Conservation (phyloP, 2,329 filamentous ascomycete species). For the Aquanectria penicillioides region DNA sequence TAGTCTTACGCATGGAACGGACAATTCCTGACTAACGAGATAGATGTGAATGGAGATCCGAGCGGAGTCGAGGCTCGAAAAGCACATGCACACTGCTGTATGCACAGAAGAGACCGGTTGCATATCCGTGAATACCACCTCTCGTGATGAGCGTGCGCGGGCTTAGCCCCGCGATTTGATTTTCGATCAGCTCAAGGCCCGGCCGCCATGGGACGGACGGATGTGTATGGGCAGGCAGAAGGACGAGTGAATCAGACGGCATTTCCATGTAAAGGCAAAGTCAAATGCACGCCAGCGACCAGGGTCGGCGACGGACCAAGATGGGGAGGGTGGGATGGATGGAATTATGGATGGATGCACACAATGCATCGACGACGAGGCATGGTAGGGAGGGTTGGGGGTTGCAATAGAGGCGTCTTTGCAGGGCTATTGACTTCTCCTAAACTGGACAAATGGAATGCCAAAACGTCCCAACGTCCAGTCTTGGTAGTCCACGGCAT, state of each 20-base stretch:
- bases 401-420: neutral
- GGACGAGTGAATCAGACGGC: no score
- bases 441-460: no score
- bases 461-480: no score
- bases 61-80: no score
- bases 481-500: neutral
- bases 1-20: conserved; percentile 28
- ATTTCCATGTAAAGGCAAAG: conserved; percentile 4
- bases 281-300: conserved; percentile 18
- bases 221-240: neutral
- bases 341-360: conserved; percentile 5
- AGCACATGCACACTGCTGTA: no score
- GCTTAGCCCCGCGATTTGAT: no score
- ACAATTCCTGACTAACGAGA: conserved; percentile 35
- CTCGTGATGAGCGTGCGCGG: neutral
- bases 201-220: no score
- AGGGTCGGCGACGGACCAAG: conserved; percentile 7
- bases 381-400: no score
- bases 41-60: conserved; percentile 9
- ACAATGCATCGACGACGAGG: neutral
- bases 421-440: no score
- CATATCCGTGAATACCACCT: conserved; percentile 4
- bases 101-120: neutral
- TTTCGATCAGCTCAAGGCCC: no score
- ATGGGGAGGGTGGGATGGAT: conserved; percentile 3